Conservation (phyloP, 306 rosid species). For the Sicyos edulis region DNA sequence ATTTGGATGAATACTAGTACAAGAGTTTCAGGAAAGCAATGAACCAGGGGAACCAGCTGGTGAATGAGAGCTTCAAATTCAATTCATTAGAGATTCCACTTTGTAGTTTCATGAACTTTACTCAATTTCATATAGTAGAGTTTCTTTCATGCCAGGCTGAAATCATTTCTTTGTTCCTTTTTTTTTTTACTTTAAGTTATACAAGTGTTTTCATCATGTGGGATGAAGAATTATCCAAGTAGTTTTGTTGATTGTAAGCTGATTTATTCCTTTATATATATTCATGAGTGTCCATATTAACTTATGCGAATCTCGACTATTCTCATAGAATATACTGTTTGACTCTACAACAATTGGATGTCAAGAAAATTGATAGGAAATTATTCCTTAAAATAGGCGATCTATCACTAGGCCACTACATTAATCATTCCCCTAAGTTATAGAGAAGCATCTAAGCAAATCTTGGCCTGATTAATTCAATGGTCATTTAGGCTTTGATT, state of each 20-base stretch:
- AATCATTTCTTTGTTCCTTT: background rate
- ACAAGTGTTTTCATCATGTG: background rate
- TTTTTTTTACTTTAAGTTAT: background rate
- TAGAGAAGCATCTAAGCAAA: background rate
- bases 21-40: background rate
- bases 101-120: constrained; percentile 1
- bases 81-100: background rate
- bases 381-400: too few relatives aligned
- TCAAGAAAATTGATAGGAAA: too few relatives aligned
- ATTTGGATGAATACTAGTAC: constrained; percentile 72
- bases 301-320: too few relatives aligned
- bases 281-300: too few relatives aligned
- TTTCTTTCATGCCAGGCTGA: background rate
- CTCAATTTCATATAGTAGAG: constrained; percentile 6
- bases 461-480: background rate
- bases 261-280: too few relatives aligned
- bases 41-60: constrained; percentile 12
- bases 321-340: too few relatives aligned
- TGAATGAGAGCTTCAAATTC: background rate
- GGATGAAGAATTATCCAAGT: background rate
- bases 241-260: too few relatives aligned
- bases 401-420: too few relatives aligned
- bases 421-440: too few relatives aligned
- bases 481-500: background rate
- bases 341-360: too few relatives aligned